Base-by-base conservation (phyloP, 306 rosid species). In the Mucuna pruriens region DNA sequence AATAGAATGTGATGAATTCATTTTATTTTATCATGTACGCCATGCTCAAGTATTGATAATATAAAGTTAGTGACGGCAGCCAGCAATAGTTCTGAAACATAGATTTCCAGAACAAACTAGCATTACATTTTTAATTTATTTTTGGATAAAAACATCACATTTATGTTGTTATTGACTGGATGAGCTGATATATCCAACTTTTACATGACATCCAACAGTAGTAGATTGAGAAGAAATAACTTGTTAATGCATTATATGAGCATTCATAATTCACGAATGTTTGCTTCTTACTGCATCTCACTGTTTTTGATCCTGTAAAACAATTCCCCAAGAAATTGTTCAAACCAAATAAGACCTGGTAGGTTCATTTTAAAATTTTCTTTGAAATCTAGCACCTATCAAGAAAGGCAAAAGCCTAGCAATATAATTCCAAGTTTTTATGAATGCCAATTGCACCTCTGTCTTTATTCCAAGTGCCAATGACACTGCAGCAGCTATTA, bases 391-490 rank as follows among this genome's bases (percentile, higher is more conserved):
- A 48, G 33, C 36, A 20, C 48, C 26, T 46, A 72, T 54, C 25
- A 13, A 66, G 22, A 80, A 23, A 15, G 64, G 61, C 17, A 83
- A 11, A 77, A 52, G 20, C 62, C 71, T 17, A 60, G 19, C 4
- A 45, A n/a, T n/a, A n/a, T n/a, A n/a, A n/a, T n/a, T n/a, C n/a
- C n/a, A n/a, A n/a, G n/a, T n/a, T n/a, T n/a, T n/a, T 68, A 69
- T 9, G 75, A 52, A 49, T 31, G 55, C 19, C 65, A 83, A 85
- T 34, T 79, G 34, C 44, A 95, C 99, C 99, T 95, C 92, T 74
- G 99, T 93, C 77, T 93, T 90, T 65, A 95, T 91, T 80, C 98
- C 99, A 63, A 95, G 97, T 20, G n/a, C 93, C 86, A 95, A 83
- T 62, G 98, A 95, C 85, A 91, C 96, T 7, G 77, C 97, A 61